These are phyloP conservation scores for Aureobasidium sp. DNA, from an alignment of 2,329 filamentous ascomycete genomes.

Conservation along the genomic window DNA sequence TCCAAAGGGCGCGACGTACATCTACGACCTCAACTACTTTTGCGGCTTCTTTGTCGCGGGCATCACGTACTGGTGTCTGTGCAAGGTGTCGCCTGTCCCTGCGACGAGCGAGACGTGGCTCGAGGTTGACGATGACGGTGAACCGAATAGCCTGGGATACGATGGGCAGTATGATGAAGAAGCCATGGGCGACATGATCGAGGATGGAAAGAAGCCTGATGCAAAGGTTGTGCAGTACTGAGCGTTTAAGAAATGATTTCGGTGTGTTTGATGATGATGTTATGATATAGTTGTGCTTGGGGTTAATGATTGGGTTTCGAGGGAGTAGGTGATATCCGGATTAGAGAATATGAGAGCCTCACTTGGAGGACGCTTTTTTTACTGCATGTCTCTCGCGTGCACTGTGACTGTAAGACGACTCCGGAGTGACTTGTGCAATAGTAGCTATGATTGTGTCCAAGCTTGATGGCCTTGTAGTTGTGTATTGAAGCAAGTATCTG, in stretches of 20 bases:
- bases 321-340: neutral
- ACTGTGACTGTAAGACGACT: neutral
- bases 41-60: constrained; percentile 66
- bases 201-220: constrained; percentile 5
- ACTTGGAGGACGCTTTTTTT: neutral
- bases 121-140: constrained; percentile 49
- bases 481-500: neutral
- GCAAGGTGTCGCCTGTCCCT: constrained; percentile 60
- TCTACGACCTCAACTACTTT: constrained; percentile 91
- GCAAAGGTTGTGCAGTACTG: constrained; percentile 1
- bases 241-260: neutral
- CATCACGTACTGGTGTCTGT: constrained; percentile 60
- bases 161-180: constrained; percentile 12
- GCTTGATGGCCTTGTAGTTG: neutral
- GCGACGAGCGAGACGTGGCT: constrained; percentile 63
- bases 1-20: constrained; percentile 68
- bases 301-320: neutral
- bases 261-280: neutral
- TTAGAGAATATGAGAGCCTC: neutral
- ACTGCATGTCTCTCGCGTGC: neutral
- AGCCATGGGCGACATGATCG: neutral
- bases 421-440: too few relatives aligned
- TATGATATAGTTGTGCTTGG: neutral
- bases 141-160: constrained; percentile 8
- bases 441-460: too few relatives aligned